These are phyloP conservation scores for Tolypocladium tropicale DNA, from an alignment of 2,329 filamentous ascomycete genomes.

Conservation along the genomic window DNA sequence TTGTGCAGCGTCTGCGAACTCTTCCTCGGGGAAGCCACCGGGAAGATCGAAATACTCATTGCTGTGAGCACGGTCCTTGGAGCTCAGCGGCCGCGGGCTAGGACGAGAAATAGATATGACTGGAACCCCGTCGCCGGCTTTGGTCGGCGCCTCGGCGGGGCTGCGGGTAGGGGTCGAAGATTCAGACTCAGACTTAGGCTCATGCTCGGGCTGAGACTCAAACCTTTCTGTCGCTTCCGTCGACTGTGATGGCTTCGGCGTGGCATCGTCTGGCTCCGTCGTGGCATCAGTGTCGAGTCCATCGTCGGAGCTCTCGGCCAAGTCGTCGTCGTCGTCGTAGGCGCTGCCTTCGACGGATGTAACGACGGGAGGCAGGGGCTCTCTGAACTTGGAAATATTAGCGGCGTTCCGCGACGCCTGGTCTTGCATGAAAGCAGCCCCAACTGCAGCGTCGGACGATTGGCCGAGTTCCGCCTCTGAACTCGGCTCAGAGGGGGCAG, in stretches of 20 bases:
- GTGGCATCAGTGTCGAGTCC: slow-evolving; percentile 11
- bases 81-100: slow-evolving; percentile 22
- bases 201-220: not conserved
- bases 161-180: not conserved
- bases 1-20: not conserved
- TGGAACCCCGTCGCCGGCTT: slow-evolving; percentile 19
- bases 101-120: slow-evolving; percentile 34
- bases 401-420: slow-evolving; percentile 40
- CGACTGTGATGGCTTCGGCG: not conserved
- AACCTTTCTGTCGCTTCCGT: not conserved
- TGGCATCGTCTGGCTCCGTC: slow-evolving; percentile 5
- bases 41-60: slow-evolving; percentile 32
- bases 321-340: slow-evolving; percentile 53
- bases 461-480: slow-evolving; percentile 22
- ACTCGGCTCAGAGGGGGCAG: slow-evolving; percentile 1
- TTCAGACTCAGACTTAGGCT: not conserved
- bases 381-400: slow-evolving; percentile 46
- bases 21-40: slow-evolving; percentile 45
- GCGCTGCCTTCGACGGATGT: slow-evolving; percentile 58
- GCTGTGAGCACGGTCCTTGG: not conserved
- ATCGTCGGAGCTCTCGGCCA: slow-evolving; percentile 22
- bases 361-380: slow-evolving; percentile 61
- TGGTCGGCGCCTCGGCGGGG: not conserved
- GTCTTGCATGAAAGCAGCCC: slow-evolving; percentile 44
- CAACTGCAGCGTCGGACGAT: slow-evolving; percentile 52